Percentiles rank a stretch among this genome's conserved stretches.
phyloP scores from a whole-genome alignment of 768 basidiomycete genomes.

The Scleroderma citrinum region DNA sequence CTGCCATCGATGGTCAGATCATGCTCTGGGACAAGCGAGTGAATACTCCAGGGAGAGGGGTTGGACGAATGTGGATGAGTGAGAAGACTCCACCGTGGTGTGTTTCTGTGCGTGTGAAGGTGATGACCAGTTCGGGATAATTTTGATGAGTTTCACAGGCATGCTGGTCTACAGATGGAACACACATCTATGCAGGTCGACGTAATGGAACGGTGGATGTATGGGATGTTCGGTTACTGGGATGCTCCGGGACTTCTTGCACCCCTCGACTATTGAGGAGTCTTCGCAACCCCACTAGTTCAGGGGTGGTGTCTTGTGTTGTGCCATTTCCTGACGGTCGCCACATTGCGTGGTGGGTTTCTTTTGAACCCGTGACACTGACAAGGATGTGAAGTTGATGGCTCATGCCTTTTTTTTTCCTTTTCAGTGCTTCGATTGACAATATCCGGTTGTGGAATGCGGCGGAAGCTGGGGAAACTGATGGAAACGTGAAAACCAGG shows the following conservation, averaged over 20 bases:
- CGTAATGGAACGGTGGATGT: constrained; percentile 88
- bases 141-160: constrained; percentile 47
- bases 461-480: constrained; percentile 64
- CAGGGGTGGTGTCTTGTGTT: constrained; percentile 88
- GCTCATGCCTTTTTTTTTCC: background rate
- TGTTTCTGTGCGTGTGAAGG: constrained; percentile 63
- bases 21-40: constrained; percentile 86
- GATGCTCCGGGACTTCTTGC: constrained; percentile 50
- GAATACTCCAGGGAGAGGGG: constrained; percentile 56
- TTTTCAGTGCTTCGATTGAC: constrained; percentile 77
- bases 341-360: constrained; percentile 80
- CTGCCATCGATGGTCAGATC: constrained; percentile 88
- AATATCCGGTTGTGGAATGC: constrained; percentile 94
- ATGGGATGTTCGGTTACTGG: constrained; percentile 88
- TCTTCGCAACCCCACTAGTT: constrained; percentile 79
- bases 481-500: constrained; percentile 53
- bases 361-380: constrained; percentile 9
- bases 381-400: constrained; percentile 16
- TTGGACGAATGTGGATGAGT: constrained; percentile 82
- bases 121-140: constrained; percentile 3
- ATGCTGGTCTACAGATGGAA: constrained; percentile 88
- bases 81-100: constrained; percentile 96
- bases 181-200: constrained; percentile 85
- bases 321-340: constrained; percentile 88
- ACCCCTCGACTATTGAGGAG: constrained; percentile 80